Evolutionary conservation across 257 asterid species (phyloP), one percentile per base, ranked within the genome.

Genomic region (Henckelia pumila): DNA sequence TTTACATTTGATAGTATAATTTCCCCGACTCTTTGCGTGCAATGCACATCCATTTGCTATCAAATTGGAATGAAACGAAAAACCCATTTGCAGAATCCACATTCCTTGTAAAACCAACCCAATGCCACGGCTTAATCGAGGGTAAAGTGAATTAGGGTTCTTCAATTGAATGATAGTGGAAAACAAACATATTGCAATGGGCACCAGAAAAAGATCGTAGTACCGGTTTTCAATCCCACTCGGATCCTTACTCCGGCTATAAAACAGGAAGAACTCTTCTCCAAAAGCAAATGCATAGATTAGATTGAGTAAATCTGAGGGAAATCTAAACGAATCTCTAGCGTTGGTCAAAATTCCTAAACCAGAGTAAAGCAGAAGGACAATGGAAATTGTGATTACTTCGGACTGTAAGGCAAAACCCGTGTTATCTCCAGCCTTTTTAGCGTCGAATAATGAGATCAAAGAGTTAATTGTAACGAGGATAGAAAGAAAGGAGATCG

Each of bases 21-120:
- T 93, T 2, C 95, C 99, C 75, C 95, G 82, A 75, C 97, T 90
- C 82, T 77, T 88, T 56, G 77, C 82, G 35, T 83, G 86, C 88
- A 93, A 79, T 64, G 76, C 61, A 67, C 99, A 93, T 20, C 99
- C 99, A n/a, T 78, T 73, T 0, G 85, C 76, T 17, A 87, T 85
- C 78, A 82, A 56, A 40, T 82, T 90, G 19, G 97, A 79, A 89
- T 79, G 85, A 73, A 93, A 86, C 5, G 99, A 85, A 69, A 90
- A 84, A 2, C 99, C 99, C 97, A 93, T 93, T 65, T 93, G 99
- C 68, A 93, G 76, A 70, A 79, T 79, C 99, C 99, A 93, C 85
- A 82, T 76, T 9, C 99, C 99, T 75, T 93, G 95, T 23, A 83
- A 67, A 59, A 84, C 76, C 64, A 93, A 66, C 66, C 97, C 99